These are phyloP conservation scores for Limnomonas spitsbergensis DNA, from an alignment of 139 green algal genomes.

Conservation along the genomic window DNA sequence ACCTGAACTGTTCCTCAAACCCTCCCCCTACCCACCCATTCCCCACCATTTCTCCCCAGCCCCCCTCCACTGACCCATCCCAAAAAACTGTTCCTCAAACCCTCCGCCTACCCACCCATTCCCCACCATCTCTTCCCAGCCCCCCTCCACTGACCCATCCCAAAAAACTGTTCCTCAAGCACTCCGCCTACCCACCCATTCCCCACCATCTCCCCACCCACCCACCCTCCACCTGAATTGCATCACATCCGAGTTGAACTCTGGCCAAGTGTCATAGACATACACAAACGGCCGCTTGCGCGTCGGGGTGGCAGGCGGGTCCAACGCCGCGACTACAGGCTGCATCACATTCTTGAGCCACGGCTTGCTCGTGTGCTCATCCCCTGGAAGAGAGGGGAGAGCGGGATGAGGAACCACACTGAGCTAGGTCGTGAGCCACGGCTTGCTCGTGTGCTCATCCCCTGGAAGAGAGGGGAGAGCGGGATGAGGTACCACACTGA, in stretches of 20 bases:
- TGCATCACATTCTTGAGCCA: slow-evolving; percentile 14
- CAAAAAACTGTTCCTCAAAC: too few species aligned
- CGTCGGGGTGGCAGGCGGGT: slow-evolving; percentile 9
- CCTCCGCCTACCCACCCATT: too few species aligned
- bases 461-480: slow-evolving; percentile 4
- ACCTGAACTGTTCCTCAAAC: too few species aligned
- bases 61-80: too few species aligned
- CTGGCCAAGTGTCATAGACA: slow-evolving; percentile 49
- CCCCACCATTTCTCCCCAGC: too few species aligned
- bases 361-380: slow-evolving; percentile 4
- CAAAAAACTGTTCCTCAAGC: too few species aligned
- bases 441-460: slow-evolving; percentile 1
- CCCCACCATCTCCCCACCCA: too few species aligned
- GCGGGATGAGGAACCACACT: slow-evolving; percentile 21
- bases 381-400: neutral
- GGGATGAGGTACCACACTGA: too few species aligned
- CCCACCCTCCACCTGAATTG: neutral
- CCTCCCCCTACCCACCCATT: too few species aligned
- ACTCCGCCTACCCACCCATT: too few species aligned
- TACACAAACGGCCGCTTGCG: slow-evolving; percentile 51
- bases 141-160: too few species aligned
- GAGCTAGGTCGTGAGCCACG: slow-evolving; percentile 11
- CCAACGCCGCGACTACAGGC: slow-evolving; percentile 14
- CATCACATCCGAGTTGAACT: slow-evolving; percentile 46
- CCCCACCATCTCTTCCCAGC: too few species aligned